Evolutionary conservation across 83 land plant genomes (phyloP).

Genomic region (Picea abies): DNA sequence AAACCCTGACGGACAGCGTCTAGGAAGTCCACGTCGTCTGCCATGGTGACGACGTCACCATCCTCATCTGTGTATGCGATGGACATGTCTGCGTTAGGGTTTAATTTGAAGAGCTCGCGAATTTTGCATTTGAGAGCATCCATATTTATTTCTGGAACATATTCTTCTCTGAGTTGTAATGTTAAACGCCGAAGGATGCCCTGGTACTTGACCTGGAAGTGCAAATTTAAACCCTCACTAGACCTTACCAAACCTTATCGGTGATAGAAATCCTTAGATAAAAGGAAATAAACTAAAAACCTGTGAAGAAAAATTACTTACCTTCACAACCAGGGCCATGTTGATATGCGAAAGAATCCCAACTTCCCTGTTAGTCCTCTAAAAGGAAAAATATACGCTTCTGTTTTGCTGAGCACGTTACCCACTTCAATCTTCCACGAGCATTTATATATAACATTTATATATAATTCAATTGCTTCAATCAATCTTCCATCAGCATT

Average conservation of each 20-base stretch:
- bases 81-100: constrained; percentile 29
- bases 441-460: too few species aligned
- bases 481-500: too few species aligned
- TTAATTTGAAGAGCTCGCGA: constrained; percentile 45
- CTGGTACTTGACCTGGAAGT: constrained; percentile 70
- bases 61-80: constrained; percentile 53
- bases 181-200: constrained; percentile 70
- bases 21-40: constrained; percentile 64
- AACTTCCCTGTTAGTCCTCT: too few species aligned
- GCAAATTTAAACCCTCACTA: background rate
- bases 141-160: constrained; percentile 36
- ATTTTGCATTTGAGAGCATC: constrained; percentile 48
- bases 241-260: background rate
- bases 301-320: background rate
- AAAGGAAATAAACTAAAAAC: too few species aligned
- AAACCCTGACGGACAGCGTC: constrained; percentile 66
- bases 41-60: constrained; percentile 69
- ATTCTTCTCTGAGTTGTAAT: constrained; percentile 21
- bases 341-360: background rate
- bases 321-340: background rate
- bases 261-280: background rate
- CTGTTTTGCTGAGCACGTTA: too few species aligned
- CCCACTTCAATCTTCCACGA: too few species aligned
- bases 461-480: too few species aligned
- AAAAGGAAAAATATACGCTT: too few species aligned